These are phyloP conservation scores for Aspergillus mulundensis DNA, from an alignment of 495 filamentous ascomycete genomes.

Conservation along the genomic window DNA sequence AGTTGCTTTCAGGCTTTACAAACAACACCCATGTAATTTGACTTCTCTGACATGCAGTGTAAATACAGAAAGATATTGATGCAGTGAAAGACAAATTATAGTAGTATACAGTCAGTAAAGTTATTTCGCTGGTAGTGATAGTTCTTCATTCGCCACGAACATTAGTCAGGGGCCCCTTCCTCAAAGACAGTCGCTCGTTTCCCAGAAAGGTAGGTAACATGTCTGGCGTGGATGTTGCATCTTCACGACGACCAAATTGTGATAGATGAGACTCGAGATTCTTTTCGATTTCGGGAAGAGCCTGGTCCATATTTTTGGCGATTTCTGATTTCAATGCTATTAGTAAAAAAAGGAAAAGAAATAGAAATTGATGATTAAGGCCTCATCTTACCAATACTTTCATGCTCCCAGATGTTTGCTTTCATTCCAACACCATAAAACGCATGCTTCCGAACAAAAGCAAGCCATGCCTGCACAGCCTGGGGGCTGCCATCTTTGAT, in stretches of 20 bases:
- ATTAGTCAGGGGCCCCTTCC: slow-evolving; percentile 26
- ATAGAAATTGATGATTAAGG: neutral
- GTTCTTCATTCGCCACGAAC: slow-evolving; percentile 19
- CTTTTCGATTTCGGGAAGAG: slow-evolving; percentile 53
- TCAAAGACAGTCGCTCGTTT: slow-evolving; percentile 29
- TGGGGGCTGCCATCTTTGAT: slow-evolving; percentile 91
- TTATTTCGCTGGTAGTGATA: neutral
- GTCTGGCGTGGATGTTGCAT: slow-evolving; percentile 15
- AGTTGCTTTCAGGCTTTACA: too few relatives aligned
- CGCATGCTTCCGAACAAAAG: slow-evolving; percentile 81
- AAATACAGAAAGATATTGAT: too few relatives aligned
- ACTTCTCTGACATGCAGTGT: too few relatives aligned
- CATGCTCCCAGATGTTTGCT: slow-evolving; percentile 90
- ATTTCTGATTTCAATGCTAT: slow-evolving; percentile 47
- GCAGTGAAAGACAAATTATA: too few relatives aligned
- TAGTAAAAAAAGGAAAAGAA: neutral
- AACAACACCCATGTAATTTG: too few relatives aligned
- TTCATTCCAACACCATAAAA: slow-evolving; percentile 98
- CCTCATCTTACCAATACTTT: slow-evolving; percentile 55
- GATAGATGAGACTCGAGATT: slow-evolving; percentile 59
- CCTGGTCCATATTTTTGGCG: slow-evolving; percentile 61
- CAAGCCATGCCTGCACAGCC: slow-evolving; percentile 84
- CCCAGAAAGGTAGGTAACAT: slow-evolving; percentile 30
- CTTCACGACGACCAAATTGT: slow-evolving; percentile 57
- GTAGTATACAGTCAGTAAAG: slow-evolving; percentile 5